Conservation (phyloP, 257 asterid species). For the Linderniella brevidens region DNA sequence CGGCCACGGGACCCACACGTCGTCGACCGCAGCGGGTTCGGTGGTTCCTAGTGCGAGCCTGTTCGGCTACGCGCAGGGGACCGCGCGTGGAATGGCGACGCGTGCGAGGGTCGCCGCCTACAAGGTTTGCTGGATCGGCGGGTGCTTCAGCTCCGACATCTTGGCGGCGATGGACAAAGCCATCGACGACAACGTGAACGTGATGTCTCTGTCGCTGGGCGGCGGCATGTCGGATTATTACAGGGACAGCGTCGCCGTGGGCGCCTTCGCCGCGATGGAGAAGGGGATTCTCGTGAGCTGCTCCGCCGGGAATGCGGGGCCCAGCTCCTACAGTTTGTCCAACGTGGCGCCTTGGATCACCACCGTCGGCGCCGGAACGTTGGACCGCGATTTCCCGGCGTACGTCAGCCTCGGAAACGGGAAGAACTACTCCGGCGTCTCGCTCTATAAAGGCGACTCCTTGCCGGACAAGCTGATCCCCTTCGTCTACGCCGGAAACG, state of each 20-base stretch:
- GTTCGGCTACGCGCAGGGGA: constrained; percentile 63
- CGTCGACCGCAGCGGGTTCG: constrained; percentile 74
- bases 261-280: constrained; percentile 60
- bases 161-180: constrained; percentile 76
- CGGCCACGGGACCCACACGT: constrained; percentile 92
- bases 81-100: constrained; percentile 92
- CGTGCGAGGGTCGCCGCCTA: constrained; percentile 59
- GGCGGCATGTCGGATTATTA: constrained; percentile 43
- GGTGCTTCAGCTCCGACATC: constrained; percentile 77
- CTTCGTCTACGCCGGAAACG: constrained; percentile 57
- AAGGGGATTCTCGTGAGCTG: constrained; percentile 60
- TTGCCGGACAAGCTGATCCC: constrained; percentile 39
- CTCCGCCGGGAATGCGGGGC: constrained; percentile 62
- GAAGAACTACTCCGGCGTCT: constrained; percentile 43
- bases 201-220: constrained; percentile 55
- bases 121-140: constrained; percentile 77
- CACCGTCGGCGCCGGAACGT: constrained; percentile 63
- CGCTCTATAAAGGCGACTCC: constrained; percentile 25
- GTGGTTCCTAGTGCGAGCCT: constrained; percentile 51
- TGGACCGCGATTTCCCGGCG: constrained; percentile 69
- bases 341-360: constrained; percentile 71
- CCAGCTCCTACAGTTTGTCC: constrained; percentile 31
- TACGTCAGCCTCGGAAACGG: constrained; percentile 48
- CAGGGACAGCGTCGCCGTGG: constrained; percentile 39
- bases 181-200: constrained; percentile 51